Evolutionary conservation across 805 yeast genomes (phyloP).

Genomic region (Hanseniaspora lachancei): DNA sequence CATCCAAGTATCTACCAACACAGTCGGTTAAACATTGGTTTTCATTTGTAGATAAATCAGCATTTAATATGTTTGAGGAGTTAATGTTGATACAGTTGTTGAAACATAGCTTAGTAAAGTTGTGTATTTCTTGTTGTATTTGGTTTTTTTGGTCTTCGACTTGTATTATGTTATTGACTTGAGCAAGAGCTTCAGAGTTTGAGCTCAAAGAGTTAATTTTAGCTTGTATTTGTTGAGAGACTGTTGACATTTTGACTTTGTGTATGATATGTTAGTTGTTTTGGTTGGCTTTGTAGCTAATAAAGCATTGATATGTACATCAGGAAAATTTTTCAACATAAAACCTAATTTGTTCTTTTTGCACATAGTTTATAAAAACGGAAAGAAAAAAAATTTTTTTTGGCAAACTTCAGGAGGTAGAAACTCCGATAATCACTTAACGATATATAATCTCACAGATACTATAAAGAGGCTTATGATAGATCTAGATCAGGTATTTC

Average conservation of each 20-base stretch:
- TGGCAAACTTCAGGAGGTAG: not conserved
- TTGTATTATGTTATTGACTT: constrained; percentile 12
- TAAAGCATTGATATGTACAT: not conserved
- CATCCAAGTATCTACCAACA: constrained; percentile 73
- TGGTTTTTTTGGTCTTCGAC: constrained; percentile 75
- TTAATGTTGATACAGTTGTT: constrained; percentile 53
- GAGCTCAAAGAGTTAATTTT: constrained; percentile 8
- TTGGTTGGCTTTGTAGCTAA: not conserved
- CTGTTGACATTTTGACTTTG: not conserved
- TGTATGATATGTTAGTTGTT: not conserved
- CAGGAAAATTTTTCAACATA: not conserved
- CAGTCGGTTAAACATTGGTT: constrained; percentile 68
- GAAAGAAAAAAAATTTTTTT: not conserved
- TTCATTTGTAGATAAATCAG: constrained; percentile 44
- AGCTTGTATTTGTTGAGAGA: constrained; percentile 8
- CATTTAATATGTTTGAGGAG: constrained; percentile 29
- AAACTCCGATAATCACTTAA: not conserved
- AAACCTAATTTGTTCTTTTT: too few species aligned
- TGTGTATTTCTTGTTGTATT: constrained; percentile 75
- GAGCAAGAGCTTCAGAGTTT: constrained; percentile 10
- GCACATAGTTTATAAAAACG: not conserved
- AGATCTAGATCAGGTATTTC: constrained; percentile 24
- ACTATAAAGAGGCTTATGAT: not conserved
- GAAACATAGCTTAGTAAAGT: constrained; percentile 82
- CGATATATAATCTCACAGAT: not conserved